Evolutionary conservation across 768 basidiomycete genomes (phyloP).

Genomic region (Strobilomyces echinocephalus): DNA sequence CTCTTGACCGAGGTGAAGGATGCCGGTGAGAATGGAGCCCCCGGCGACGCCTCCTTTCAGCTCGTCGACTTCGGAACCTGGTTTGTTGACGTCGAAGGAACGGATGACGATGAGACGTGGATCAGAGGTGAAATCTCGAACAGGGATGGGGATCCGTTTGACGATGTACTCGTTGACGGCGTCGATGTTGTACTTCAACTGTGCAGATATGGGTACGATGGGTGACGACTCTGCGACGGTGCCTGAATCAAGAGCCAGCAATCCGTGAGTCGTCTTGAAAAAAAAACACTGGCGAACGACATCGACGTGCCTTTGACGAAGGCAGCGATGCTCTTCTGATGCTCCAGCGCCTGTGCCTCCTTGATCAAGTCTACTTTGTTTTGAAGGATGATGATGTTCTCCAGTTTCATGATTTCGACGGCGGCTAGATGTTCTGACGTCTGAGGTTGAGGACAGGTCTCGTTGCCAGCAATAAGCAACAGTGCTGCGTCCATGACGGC

Average conservation of each 20-base stretch:
- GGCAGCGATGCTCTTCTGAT: conserved; percentile 90
- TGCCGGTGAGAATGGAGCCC: conserved; percentile 90
- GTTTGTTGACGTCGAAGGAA: conserved; percentile 99
- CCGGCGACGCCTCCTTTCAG: conserved; percentile 98
- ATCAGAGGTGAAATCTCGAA: conserved; percentile 87
- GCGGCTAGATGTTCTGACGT: conserved; percentile 98
- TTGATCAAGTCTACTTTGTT: conserved; percentile 99
- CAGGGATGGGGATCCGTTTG: conserved; percentile 90
- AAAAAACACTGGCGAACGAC: neutral
- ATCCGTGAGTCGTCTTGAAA: neutral
- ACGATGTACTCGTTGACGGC: conserved; percentile 99
- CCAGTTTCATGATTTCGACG: conserved; percentile 98
- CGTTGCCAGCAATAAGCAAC: conserved; percentile 93
- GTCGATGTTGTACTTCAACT: conserved; percentile 98
- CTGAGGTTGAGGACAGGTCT: conserved; percentile 98
- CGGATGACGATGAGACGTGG: conserved; percentile 97
- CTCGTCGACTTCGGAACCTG: conserved; percentile 94
- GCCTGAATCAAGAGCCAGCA: conserved; percentile 42
- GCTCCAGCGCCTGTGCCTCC: conserved; percentile 89
- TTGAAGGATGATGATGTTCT: conserved; percentile 96
- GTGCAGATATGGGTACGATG: conserved; percentile 98
- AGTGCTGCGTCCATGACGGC: conserved; percentile 99
- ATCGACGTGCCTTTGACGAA: conserved; percentile 81
- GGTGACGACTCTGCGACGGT: conserved; percentile 97
- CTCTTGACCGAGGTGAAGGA: conserved; percentile 84